Evolutionary conservation across 202 grass and related monocot species (phyloP), one percentile per base, ranked within the genome.

Genomic region (Thinopyrum obtusiflorum): DNA sequence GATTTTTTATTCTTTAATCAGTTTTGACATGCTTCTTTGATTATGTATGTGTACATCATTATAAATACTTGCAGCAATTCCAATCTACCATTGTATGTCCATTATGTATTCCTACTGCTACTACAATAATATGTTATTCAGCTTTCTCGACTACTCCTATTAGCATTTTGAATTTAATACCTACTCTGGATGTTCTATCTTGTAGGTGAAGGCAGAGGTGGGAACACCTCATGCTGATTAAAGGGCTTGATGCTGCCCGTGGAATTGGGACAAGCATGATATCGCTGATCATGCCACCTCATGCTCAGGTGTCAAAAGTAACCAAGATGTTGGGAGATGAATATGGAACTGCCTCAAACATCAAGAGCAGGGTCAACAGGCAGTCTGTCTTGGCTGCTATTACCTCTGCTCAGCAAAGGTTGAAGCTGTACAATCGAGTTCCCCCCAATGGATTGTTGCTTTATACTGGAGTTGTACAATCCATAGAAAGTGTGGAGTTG

Each of bases 211-310:
- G 75, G 71, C 42, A 65, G 39, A 76, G 25, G 33, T 77, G n/a
- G 27, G 42, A 84, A 63, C 60, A 51, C 39, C n/a, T n/a, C n/a
- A n/a, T n/a, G 74, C 69, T 91, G 40, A 93, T 90, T 18, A 90
- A 86, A 67, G 88, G 80, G 26, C 86, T 93, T 28, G 89, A 93
- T 85, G 44, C 83, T 57, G 92, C 89, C 1, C 77, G 89, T 71
- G 92, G 92, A 4, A 93, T 91, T 82, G 92, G 92, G 27, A 93
- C 92, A 46, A 93, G 92, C 80, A 93, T 93, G 92, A 93, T 93
- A 25, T 93, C 92, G 15, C 64, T 93, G 23, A 88, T 89, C 46
- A 93, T 91, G 89, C 88, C 86, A 5, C 92, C 92, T 68, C 88
- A 89, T 68, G 92, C 91, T 81, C 88, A 93, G 73, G 76, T 93